These are phyloP conservation scores for Lentinus brumalis DNA, from an alignment of 768 basidiomycete species.

Conservation along the genomic window DNA sequence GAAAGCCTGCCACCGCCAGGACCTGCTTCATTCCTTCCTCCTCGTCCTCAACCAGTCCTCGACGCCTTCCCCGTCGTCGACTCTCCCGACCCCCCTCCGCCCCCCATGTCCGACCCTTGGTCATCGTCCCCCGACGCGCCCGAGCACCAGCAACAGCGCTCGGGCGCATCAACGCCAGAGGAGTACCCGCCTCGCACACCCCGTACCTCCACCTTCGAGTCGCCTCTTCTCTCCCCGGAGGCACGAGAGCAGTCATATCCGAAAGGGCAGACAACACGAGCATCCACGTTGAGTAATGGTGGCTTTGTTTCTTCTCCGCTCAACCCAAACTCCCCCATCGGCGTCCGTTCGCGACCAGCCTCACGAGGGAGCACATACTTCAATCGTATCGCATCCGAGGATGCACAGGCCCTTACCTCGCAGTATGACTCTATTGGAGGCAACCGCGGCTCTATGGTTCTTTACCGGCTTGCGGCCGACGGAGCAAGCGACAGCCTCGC, in stretches of 20 bases:
- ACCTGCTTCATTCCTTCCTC: not conserved
- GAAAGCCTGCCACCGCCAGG: constrained; percentile 2
- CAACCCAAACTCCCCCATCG: constrained; percentile 43
- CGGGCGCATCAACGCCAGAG: constrained; percentile 22
- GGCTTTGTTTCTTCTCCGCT: constrained; percentile 54
- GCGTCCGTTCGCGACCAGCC: constrained; percentile 39
- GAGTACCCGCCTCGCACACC: constrained; percentile 21
- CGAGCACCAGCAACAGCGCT: constrained; percentile 11
- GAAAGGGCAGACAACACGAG: constrained; percentile 25
- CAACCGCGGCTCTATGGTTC: constrained; percentile 61
- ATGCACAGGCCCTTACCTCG: constrained; percentile 43
- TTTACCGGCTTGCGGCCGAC: constrained; percentile 59
- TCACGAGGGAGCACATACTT: constrained; percentile 45
- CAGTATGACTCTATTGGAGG: constrained; percentile 31
- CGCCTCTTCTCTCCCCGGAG: constrained; percentile 33
- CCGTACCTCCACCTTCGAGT: constrained; percentile 31
- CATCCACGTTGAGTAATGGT: constrained; percentile 29
- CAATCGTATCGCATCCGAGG: constrained; percentile 47
- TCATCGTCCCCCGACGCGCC: constrained; percentile 19
- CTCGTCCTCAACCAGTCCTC: not conserved
- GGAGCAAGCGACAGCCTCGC: constrained; percentile 36
- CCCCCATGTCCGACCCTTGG: constrained; percentile 10
- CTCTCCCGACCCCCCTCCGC: not conserved
- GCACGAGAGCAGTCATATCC: constrained; percentile 13
- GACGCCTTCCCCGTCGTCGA: constrained; percentile 2